Percentiles rank a stretch among this genome's conserved stretches.
These are phyloP conservation scores for Alisma plantagoaquatica DNA, from an alignment of 106 monocot genomes.

Conservation along the genomic window DNA sequence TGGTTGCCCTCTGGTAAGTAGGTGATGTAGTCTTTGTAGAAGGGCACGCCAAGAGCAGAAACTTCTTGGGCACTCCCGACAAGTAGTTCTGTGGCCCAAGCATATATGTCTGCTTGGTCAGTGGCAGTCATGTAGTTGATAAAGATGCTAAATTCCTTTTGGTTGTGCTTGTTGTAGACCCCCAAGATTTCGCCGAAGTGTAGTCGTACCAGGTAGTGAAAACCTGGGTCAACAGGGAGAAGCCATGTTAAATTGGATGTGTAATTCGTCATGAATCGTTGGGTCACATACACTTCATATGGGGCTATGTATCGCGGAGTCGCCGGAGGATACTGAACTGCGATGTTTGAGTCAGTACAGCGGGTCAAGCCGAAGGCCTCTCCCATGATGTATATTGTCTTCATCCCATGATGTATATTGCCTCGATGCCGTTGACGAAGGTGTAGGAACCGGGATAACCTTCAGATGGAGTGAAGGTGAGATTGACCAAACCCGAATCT, in stretches of 20 bases:
- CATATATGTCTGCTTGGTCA: constrained; percentile 15
- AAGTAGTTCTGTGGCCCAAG: constrained; percentile 15
- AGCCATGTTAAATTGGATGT: constrained; percentile 59
- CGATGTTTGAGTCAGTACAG: constrained; percentile 34
- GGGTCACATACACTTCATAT: constrained; percentile 35
- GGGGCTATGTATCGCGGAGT: constrained; percentile 53
- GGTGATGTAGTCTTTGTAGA: too few species aligned
- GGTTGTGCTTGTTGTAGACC: constrained; percentile 19
- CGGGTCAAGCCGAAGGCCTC: constrained; percentile 42
- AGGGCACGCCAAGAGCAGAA: constrained; percentile 1
- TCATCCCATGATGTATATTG: constrained; percentile 45
- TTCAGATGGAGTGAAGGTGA: constrained; percentile 45
- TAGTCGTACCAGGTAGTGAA: constrained; percentile 43
- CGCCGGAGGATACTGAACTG: constrained; percentile 22
- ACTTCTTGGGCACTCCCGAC: constrained; percentile 17
- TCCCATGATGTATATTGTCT: constrained; percentile 43
- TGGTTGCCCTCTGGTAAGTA: not conserved
- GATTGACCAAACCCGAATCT: constrained; percentile 21
- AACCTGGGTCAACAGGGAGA: constrained; percentile 41
- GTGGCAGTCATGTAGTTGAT: constrained; percentile 29
- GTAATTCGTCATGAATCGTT: constrained; percentile 48
- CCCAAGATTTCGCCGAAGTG: constrained; percentile 66
- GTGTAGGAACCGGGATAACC: constrained; percentile 17
- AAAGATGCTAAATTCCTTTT: constrained; percentile 29
- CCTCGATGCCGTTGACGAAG: too few species aligned